These are phyloP conservation scores for Fusarium transvaalense DNA, from an alignment of 2,329 filamentous ascomycete genomes.

Conservation along the genomic window DNA sequence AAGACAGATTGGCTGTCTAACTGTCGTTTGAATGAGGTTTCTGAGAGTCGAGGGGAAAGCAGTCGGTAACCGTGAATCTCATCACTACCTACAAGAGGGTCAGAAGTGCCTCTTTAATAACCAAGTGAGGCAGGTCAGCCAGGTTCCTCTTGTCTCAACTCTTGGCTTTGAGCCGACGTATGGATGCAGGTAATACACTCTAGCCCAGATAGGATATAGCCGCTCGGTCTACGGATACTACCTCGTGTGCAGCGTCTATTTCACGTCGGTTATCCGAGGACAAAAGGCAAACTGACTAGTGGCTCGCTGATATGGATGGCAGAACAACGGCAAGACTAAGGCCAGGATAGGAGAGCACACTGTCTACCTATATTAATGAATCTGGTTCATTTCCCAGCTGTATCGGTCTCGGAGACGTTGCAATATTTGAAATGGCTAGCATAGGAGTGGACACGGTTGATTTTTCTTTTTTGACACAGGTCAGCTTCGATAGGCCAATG, in stretches of 20 bases:
- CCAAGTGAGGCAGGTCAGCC: constrained; percentile 3
- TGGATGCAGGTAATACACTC: constrained; percentile 34
- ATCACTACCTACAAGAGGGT: background rate
- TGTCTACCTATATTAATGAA: constrained; percentile 26
- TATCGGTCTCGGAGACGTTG: constrained; percentile 22
- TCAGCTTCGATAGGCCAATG: constrained; percentile 45
- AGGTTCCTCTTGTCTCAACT: constrained; percentile 4
- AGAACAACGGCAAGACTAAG: constrained; percentile 7
- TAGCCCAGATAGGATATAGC: constrained; percentile 38
- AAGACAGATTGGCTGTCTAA: background rate
- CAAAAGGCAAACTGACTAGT: constrained; percentile 7
- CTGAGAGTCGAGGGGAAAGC: background rate
- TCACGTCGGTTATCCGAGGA: constrained; percentile 35
- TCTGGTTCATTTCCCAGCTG: constrained; percentile 25
- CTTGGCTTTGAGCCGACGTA: constrained; percentile 1
- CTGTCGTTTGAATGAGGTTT: background rate
- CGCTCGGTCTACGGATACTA: constrained; percentile 31
- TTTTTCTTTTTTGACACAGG: constrained; percentile 18
- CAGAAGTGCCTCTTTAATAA: constrained; percentile 20
- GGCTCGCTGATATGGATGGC: background rate
- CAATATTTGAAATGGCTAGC: constrained; percentile 33
- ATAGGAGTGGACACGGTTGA: constrained; percentile 32
- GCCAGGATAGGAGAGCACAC: constrained; percentile 2
- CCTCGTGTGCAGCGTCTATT: constrained; percentile 26
- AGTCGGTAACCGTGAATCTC: background rate